These are phyloP conservation scores for Cymbopogon citratus DNA, from an alignment of 176 grass and related monocot species.

Conservation along the genomic window DNA sequence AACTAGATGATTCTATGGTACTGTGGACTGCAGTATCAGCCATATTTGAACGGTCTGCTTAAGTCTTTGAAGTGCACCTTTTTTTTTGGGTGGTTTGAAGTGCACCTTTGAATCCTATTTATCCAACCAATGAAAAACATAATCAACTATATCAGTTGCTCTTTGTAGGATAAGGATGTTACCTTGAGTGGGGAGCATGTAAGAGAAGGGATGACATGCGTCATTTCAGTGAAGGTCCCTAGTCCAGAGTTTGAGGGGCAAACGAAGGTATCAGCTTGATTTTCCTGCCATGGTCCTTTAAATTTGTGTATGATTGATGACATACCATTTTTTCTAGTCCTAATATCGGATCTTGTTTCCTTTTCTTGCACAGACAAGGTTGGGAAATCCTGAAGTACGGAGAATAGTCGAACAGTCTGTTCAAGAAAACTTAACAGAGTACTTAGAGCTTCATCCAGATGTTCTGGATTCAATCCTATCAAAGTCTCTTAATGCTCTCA, in stretches of 20 bases:
- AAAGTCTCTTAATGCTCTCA: slow-evolving; percentile 92
- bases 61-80: background rate
- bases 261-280: slow-evolving; percentile 60
- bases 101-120: slow-evolving; percentile 5
- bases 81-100: no score
- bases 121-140: background rate
- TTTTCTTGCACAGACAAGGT: slow-evolving; percentile 61
- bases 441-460: slow-evolving; percentile 90
- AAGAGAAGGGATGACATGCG: slow-evolving; percentile 93
- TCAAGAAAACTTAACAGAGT: slow-evolving; percentile 91
- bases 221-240: slow-evolving; percentile 89
- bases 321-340: background rate
- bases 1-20: slow-evolving; percentile 20
- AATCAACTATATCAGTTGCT: background rate
- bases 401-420: slow-evolving; percentile 85
- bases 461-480: slow-evolving; percentile 72
- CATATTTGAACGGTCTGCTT: background rate
- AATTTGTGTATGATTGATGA: slow-evolving; percentile 5
- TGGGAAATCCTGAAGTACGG: slow-evolving; percentile 97
- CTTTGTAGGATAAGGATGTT: slow-evolving; percentile 89
- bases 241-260: slow-evolving; percentile 98
- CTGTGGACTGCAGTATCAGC: background rate
- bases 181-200: slow-evolving; percentile 91
- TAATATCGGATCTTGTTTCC: background rate
- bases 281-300: background rate